These are phyloP conservation scores for Aegilops sharonensis DNA, from an alignment of 176 grass and related monocot genomes.

Conservation along the genomic window DNA sequence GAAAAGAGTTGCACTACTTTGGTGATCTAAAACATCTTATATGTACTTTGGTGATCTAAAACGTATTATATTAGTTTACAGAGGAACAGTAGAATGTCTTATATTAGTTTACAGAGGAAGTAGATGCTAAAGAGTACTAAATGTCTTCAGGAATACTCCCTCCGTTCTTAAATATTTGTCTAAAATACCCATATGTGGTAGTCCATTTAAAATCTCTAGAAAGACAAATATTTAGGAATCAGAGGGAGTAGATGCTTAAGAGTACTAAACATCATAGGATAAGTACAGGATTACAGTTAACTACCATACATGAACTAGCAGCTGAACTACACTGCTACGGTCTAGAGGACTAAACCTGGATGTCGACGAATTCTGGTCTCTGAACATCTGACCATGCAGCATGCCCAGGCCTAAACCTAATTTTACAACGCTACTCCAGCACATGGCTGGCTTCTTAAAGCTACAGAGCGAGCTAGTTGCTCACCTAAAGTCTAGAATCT, in stretches of 20 bases:
- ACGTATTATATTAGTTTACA: too few relatives aligned
- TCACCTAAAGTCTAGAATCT: constrained; percentile 31
- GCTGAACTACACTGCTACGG: background rate
- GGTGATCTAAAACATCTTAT: too few relatives aligned
- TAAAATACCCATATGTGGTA: too few relatives aligned
- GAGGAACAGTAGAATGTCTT: background rate
- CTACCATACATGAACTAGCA: constrained; percentile 23
- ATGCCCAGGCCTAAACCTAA: constrained; percentile 11
- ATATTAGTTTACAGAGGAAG: too few relatives aligned
- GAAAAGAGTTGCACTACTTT: background rate
- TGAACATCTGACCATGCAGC: constrained; percentile 17
- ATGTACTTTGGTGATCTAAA: background rate
- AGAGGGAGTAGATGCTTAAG: background rate
- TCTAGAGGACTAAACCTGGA: constrained; percentile 23
- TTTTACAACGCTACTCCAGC: background rate
- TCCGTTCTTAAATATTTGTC: too few relatives aligned
- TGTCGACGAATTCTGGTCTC: constrained; percentile 27
- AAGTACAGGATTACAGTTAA: background rate
- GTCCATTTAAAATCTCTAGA: too few relatives aligned
- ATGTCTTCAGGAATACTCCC: too few relatives aligned
- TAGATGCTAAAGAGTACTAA: background rate
- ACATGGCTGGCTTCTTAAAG: constrained; percentile 5
- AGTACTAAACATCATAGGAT: background rate
- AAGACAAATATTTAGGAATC: too few relatives aligned
- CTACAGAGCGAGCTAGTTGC: constrained; percentile 45